These are phyloP conservation scores for Angomonas desouzai DNA, from an alignment of 208 protist species.

Conservation along the genomic window DNA sequence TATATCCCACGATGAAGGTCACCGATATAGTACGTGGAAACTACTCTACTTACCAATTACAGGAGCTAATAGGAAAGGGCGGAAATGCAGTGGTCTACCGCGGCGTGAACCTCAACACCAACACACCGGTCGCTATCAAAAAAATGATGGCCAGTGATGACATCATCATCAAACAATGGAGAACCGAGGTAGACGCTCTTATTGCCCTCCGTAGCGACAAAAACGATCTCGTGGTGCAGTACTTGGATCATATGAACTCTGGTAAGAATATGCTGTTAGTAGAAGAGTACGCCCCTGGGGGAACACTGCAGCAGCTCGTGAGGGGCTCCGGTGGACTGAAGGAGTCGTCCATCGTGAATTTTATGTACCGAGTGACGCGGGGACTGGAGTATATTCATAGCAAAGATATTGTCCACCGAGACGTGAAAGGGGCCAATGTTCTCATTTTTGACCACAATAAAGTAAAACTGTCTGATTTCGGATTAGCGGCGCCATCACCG, in stretches of 20 bases:
- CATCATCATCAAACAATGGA: constrained; percentile 47
- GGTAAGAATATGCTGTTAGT: constrained; percentile 62
- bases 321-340: constrained; percentile 15
- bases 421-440: constrained; percentile 88
- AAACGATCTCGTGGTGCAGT: constrained; percentile 51
- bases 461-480: constrained; percentile 90
- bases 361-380: constrained; percentile 52
- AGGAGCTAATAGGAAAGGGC: constrained; percentile 68
- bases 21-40: constrained; percentile 60
- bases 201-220: constrained; percentile 37
- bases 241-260: constrained; percentile 76
- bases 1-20: constrained; percentile 24
- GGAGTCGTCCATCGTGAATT: constrained; percentile 31
- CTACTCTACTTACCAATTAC: constrained; percentile 75
- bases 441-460: constrained; percentile 49
- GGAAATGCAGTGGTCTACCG: constrained; percentile 71
- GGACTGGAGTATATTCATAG: constrained; percentile 67
- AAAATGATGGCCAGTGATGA: constrained; percentile 43
- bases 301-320: constrained; percentile 54
- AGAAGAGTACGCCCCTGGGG: constrained; percentile 64
- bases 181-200: constrained; percentile 65
- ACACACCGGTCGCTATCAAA: constrained; percentile 64
- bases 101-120: constrained; percentile 46
- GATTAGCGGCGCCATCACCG: constrained; percentile 35
- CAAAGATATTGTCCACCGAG: constrained; percentile 73